Conservation (phyloP, 352 stramenopile genomes). For the Phytophthora idaei region DNA sequence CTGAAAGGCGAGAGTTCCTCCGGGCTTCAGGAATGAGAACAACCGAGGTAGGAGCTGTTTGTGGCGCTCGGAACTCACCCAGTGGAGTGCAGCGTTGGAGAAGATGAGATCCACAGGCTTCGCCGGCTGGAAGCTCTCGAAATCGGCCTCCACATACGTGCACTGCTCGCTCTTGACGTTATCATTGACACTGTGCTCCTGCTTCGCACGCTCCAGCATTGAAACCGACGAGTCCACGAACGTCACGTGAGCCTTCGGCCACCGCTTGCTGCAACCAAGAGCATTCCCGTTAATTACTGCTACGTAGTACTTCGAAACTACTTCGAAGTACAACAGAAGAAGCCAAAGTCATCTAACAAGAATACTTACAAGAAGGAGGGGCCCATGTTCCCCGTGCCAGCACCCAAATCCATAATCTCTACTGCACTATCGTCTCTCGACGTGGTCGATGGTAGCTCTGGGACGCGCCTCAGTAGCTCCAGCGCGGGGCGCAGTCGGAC, state of each 20-base stretch:
- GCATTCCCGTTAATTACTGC: not conserved
- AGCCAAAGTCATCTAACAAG: not conserved
- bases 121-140: constrained; percentile 54
- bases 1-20: constrained; percentile 66
- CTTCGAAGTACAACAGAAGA: not conserved
- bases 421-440: constrained; percentile 13
- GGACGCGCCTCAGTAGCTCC: constrained; percentile 60
- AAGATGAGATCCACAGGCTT: constrained; percentile 68
- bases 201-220: constrained; percentile 61
- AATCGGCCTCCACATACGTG: constrained; percentile 51
- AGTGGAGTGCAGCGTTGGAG: constrained; percentile 54
- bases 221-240: constrained; percentile 66
- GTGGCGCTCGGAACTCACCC: constrained; percentile 47
- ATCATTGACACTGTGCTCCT: constrained; percentile 39
- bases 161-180: constrained; percentile 29
- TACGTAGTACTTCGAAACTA: no score
- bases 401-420: constrained; percentile 63
- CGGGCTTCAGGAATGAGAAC: constrained; percentile 61
- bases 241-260: constrained; percentile 49
- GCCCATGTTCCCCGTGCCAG: constrained; percentile 72
- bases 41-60: constrained; percentile 46
- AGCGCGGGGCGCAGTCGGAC: constrained; percentile 61
- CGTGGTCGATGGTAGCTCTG: constrained; percentile 13
- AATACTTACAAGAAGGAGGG: constrained; percentile 53
- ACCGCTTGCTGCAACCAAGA: constrained; percentile 40